Base-by-base conservation (phyloP, 352 stramenopile genomes). In the Pythium monospermum region DNA sequence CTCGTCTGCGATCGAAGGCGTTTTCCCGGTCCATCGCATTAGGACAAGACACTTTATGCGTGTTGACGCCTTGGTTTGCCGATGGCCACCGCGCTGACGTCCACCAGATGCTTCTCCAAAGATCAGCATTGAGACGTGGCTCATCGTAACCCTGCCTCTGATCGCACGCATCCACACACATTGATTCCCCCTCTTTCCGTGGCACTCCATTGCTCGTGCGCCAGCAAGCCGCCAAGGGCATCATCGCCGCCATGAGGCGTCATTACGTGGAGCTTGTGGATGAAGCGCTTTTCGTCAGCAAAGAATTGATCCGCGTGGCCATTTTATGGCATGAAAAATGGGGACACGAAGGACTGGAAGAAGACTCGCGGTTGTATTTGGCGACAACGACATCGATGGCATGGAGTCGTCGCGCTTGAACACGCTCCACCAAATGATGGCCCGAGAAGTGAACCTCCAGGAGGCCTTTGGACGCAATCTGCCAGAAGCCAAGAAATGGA, bases 311-410 rank as follows among this genome's bases (percentile, higher is more conserved):
- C 59, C 91, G 96, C 42, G 96, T 99, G 13, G 97, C 97, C 33
- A 99, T 99, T 47, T 67, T 99, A 3, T 99, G 97, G 97, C 91
- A 99, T 55, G 98, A 99, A 66, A 76, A 98, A 22, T 99, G 98
- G n/a, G n/a, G n/a, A 97, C 94, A 99, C 53, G 96, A 88, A 3
- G 80, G 78, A 15, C 78, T 99, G 3, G 97, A 99, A 66, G 95
- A 99, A 64, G 97, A 97, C 0, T 98, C 90, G 2, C 87, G 97
- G 32, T 78, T 98, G 37, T 96, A 98, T 67, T 99, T 66, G 96
- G 89, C 42, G 95, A 99, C 55, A 93, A 86, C 25, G 96, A 99
- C 69, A 82, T 98, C 23, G 84, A 89, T 42, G 94, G 78, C 12
- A 99, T 99, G 96, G 79, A 99, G 35, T 85, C 94, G 27, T 89